A percentile compares a stretch with the other conserved stretches of the same genome.
Evolutionary conservation across 108 stramenopile species (phyloP).

Genomic region (Skeletonema costatum): DNA sequence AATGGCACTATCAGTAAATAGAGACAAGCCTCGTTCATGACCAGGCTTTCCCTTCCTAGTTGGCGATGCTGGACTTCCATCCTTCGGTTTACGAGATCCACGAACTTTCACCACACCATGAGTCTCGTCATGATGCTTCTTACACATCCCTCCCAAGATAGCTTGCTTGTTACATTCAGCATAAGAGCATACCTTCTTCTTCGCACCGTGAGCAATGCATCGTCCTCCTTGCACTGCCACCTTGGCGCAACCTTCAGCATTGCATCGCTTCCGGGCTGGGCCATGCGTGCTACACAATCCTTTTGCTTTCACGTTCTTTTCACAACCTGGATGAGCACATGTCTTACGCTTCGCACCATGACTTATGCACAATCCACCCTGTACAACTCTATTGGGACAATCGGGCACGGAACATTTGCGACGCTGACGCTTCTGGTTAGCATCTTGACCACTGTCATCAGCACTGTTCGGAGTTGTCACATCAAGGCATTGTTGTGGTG

Average conservation of each 20-base stretch:
- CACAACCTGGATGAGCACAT: conserved; percentile 82
- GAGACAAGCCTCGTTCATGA: conserved; percentile 37
- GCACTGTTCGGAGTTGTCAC: background rate
- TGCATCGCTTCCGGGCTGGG: conserved; percentile 83
- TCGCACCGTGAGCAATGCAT: conserved; percentile 90
- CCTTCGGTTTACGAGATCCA: conserved; percentile 12
- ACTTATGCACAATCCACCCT: conserved; percentile 85
- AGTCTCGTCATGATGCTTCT: conserved; percentile 81
- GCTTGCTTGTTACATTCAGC: conserved; percentile 82
- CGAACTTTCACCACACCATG: conserved; percentile 30
- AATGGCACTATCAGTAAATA: conserved; percentile 27
- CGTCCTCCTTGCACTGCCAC: conserved; percentile 88
- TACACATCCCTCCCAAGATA: conserved; percentile 88
- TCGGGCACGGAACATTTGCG: conserved; percentile 77
- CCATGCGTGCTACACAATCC: conserved; percentile 88
- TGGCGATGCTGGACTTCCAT: background rate
- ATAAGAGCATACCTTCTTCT: conserved; percentile 79
- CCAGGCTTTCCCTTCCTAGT: background rate
- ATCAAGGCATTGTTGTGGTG: background rate
- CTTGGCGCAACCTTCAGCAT: conserved; percentile 68
- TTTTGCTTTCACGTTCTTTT: conserved; percentile 86
- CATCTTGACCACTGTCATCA: background rate
- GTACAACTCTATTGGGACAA: conserved; percentile 86
- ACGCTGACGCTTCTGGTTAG: conserved; percentile 29
- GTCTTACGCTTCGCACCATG: conserved; percentile 87